Evolutionary conservation across 148 eudicot genomes (phyloP).

Genomic region (Cornus controversa): DNA sequence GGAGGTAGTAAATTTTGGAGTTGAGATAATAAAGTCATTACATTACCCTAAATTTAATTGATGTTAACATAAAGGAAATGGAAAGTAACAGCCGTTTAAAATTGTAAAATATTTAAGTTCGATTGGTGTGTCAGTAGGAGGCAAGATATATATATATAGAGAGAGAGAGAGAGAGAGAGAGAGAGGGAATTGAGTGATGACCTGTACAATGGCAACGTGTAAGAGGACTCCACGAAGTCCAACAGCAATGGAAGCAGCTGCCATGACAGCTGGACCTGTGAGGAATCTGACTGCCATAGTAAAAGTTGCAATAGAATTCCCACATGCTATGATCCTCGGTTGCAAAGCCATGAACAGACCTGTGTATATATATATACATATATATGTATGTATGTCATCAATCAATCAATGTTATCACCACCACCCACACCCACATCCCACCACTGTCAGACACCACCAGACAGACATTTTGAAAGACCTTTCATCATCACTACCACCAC

Average conservation of each 20-base stretch:
- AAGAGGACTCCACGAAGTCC: constrained; percentile 79
- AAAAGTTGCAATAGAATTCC: constrained; percentile 72
- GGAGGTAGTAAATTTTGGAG: neutral
- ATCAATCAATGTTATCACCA: neutral
- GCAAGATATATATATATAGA: constrained; percentile 5
- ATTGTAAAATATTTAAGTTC: neutral
- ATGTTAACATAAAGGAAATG: no score
- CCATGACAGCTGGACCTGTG: constrained; percentile 88
- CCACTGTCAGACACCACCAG: no score
- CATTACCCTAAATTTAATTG: no score
- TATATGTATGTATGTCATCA: no score
- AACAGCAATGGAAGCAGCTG: constrained; percentile 73
- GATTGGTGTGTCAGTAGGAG: constrained; percentile 22
- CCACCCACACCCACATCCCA: neutral
- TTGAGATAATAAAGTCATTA: neutral
- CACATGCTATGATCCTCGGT: constrained; percentile 91
- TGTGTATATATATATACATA: no score
- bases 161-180: neutral
- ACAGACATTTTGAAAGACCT: neutral
- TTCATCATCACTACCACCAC: constrained; percentile 22
- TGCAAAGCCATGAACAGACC: constrained; percentile 91
- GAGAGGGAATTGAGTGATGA: constrained; percentile 9
- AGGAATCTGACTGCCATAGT: constrained; percentile 87
- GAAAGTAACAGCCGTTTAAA: no score
- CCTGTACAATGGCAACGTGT: constrained; percentile 86